phyloP scores from a whole-genome alignment of 2,329 filamentous ascomycete species.

The Gnomoniopsis sp. region DNA sequence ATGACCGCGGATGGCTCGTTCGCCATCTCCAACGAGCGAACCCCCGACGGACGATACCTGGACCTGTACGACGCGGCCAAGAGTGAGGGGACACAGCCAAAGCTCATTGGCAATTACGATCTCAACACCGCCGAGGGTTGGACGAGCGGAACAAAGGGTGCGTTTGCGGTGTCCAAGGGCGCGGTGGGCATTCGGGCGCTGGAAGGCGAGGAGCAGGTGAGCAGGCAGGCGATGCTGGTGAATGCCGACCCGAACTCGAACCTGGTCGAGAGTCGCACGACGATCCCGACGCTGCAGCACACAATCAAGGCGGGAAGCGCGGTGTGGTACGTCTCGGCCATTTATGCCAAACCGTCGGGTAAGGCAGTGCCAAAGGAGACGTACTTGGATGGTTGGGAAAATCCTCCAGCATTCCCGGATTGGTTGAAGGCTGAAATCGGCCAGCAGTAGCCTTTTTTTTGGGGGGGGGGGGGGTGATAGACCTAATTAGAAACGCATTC shows the following conservation, averaged over 20 bases:
- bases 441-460: background rate
- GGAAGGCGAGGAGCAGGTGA: slow-evolving; percentile 40
- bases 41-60: slow-evolving; percentile 45
- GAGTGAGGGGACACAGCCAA: slow-evolving; percentile 50
- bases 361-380: slow-evolving; percentile 46
- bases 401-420: slow-evolving; percentile 52
- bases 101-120: slow-evolving; percentile 60
- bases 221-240: slow-evolving; percentile 60
- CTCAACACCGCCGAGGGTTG: slow-evolving; percentile 50
- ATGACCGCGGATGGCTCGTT: slow-evolving; percentile 74
- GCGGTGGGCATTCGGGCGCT: slow-evolving; percentile 55
- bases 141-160: slow-evolving; percentile 46
- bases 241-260: slow-evolving; percentile 80
- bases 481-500: background rate
- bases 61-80: slow-evolving; percentile 43
- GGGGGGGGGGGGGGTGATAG: background rate
- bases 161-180: slow-evolving; percentile 55
- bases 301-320: slow-evolving; percentile 55
- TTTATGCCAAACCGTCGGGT: slow-evolving; percentile 66
- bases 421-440: slow-evolving; percentile 57
- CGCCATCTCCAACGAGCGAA: slow-evolving; percentile 58
- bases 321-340: slow-evolving; percentile 66
- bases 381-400: slow-evolving; percentile 59
- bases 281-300: slow-evolving; percentile 66
- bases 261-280: slow-evolving; percentile 66